Evolutionary conservation across 192 early-diverging fungal genomes (phyloP).

Genomic region (Coemansia sp.): DNA sequence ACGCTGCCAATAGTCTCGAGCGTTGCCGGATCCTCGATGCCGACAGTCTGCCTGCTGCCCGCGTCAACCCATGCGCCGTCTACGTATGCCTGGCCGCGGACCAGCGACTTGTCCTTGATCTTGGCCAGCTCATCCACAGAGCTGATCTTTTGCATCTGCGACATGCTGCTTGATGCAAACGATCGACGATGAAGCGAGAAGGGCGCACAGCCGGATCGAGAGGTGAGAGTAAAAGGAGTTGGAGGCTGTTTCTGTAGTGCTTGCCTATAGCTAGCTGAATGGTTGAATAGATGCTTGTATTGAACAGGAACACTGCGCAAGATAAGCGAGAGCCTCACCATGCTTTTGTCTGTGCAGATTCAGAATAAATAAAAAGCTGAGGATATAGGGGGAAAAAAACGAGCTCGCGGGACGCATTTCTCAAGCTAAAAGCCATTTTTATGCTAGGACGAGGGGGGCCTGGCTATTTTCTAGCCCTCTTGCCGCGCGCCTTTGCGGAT

Average conservation of each 20-base stretch:
- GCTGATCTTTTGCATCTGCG: slow-evolving; percentile 15
- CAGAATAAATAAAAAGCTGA: too few species aligned
- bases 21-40: slow-evolving; percentile 68
- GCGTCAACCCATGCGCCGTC: slow-evolving; percentile 63
- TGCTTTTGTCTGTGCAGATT: too few species aligned
- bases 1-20: slow-evolving; percentile 63
- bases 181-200: background rate
- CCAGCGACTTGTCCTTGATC: slow-evolving; percentile 64
- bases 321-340: too few species aligned
- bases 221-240: background rate
- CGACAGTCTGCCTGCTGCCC: slow-evolving; percentile 49
- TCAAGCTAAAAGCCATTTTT: too few species aligned
- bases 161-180: slow-evolving; percentile 3
- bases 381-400: too few species aligned
- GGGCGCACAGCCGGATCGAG: background rate
- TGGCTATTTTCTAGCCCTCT: background rate
- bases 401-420: too few species aligned
- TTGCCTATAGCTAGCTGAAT: background rate
- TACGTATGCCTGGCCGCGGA: slow-evolving; percentile 61
- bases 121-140: slow-evolving; percentile 46
- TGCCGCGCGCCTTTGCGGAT: background rate
- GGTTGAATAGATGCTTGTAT: too few species aligned
- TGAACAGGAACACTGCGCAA: too few species aligned
- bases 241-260: background rate
- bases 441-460: too few species aligned